These are phyloP conservation scores for Saitozyma sp. DNA, from an alignment of 768 basidiomycete species.

Conservation along the genomic window DNA sequence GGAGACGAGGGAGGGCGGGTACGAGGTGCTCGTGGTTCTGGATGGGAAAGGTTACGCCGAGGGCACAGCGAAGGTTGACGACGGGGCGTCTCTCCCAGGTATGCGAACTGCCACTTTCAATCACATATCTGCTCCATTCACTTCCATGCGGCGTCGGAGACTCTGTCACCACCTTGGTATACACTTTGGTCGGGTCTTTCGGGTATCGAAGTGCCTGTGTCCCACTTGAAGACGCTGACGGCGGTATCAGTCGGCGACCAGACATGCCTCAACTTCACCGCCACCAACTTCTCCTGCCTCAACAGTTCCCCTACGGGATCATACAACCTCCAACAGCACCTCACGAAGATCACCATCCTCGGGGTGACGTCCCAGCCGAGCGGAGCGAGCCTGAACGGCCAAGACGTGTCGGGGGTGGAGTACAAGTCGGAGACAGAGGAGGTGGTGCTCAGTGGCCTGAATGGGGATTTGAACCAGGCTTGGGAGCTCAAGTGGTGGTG, in stretches of 20 bases:
- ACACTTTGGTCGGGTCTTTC: background rate
- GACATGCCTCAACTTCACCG: conserved; percentile 58
- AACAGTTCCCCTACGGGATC: conserved; percentile 46
- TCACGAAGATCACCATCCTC: conserved; percentile 63
- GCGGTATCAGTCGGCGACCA: background rate
- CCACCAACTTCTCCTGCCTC: conserved; percentile 51
- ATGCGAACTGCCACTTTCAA: conserved; percentile 52
- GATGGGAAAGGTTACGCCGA: conserved; percentile 58
- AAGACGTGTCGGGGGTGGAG: too few species aligned
- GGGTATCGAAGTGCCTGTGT: too few species aligned
- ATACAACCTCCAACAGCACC: conserved; percentile 58
- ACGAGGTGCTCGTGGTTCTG: conserved; percentile 64
- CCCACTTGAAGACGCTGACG: too few species aligned
- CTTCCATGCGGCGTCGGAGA: background rate
- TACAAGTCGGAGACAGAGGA: conserved; percentile 49
- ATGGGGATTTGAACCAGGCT: conserved; percentile 56
- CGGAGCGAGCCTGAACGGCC: too few species aligned
- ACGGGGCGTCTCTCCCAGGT: conserved; percentile 66
- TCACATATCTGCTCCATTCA: background rate
- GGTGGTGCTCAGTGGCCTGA: conserved; percentile 55
- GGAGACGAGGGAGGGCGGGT: conserved; percentile 66
- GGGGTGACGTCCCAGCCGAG: conserved; percentile 52
- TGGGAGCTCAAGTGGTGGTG: conserved; percentile 54
- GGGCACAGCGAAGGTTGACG: conserved; percentile 69
- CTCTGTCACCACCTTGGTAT: background rate